A percentile compares a stretch with the other conserved stretches of the same genome.
Conservation (phyloP, 257 asterid species). For the Nicotiana benthamiana region DNA sequence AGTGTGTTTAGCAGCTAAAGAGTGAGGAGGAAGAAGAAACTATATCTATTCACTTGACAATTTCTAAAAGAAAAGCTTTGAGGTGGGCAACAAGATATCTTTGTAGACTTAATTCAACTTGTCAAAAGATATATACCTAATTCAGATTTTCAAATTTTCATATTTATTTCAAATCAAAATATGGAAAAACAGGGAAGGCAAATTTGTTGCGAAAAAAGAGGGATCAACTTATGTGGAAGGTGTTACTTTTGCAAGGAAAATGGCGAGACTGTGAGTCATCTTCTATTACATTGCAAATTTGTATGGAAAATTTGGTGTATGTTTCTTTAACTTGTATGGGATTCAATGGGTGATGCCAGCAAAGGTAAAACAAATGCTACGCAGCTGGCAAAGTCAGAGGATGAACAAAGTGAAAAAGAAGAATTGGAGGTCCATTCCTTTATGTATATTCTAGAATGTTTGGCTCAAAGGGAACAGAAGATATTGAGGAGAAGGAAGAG, state of each 20-base stretch:
- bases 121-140: neutral
- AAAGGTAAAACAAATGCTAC: neutral
- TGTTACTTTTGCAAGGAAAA: neutral
- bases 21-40: neutral
- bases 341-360: neutral
- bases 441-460: neutral
- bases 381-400: neutral
- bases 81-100: neutral
- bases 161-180: neutral
- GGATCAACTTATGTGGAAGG: neutral
- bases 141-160: neutral
- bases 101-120: neutral
- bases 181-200: neutral
- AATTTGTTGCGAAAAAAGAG: neutral
- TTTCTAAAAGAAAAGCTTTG: neutral
- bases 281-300: neutral
- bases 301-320: neutral
- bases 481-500: too few relatives aligned
- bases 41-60: neutral
- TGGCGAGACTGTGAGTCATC: neutral
- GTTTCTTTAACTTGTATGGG: neutral
- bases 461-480: neutral
- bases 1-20: neutral
- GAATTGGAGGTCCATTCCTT: neutral
- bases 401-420: neutral